A percentile compares a stretch with the other conserved stretches of the same genome.
Conservation (phyloP, 2,329 filamentous ascomycete species). For the Venturia carpophila region DNA sequence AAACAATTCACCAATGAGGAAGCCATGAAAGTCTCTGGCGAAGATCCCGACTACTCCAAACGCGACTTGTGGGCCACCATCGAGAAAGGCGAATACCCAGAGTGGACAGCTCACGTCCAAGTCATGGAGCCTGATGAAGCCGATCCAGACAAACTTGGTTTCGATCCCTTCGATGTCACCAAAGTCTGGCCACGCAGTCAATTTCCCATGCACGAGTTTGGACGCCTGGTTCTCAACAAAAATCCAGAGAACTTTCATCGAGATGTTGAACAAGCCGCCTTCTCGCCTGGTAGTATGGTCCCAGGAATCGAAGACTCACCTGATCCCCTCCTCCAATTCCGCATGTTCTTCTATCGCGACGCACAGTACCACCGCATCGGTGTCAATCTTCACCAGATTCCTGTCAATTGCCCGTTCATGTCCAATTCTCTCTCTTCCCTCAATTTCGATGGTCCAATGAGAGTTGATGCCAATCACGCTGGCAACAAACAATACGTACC, state of each 20-base stretch:
- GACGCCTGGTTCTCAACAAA: slow-evolving; percentile 45
- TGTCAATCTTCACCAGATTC: slow-evolving; percentile 45
- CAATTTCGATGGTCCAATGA: slow-evolving; percentile 44
- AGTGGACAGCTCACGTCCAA: slow-evolving; percentile 40
- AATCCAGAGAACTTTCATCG: slow-evolving; percentile 47
- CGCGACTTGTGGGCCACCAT: slow-evolving; percentile 40
- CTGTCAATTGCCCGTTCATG: slow-evolving; percentile 44
- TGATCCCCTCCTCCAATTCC: slow-evolving; percentile 43
- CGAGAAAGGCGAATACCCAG: slow-evolving; percentile 35
- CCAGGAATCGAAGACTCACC: slow-evolving; percentile 45
- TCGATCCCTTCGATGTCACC: slow-evolving; percentile 47
- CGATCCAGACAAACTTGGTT: slow-evolving; percentile 42
- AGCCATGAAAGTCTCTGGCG: slow-evolving; percentile 39
- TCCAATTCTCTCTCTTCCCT: slow-evolving; percentile 38
- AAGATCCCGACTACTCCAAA: slow-evolving; percentile 46
- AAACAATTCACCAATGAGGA: slow-evolving; percentile 41
- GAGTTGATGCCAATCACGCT: slow-evolving; percentile 41
- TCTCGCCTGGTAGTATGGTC: slow-evolving; percentile 45
- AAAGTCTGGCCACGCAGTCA: slow-evolving; percentile 45
- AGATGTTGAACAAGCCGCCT: slow-evolving; percentile 46
- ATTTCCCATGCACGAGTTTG: slow-evolving; percentile 45
- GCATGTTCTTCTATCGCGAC: slow-evolving; percentile 45
- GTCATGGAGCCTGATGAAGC: slow-evolving; percentile 42
- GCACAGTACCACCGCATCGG: slow-evolving; percentile 47
- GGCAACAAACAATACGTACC: slow-evolving; percentile 46